Evolutionary conservation across 2,329 filamentous ascomycete genomes (phyloP).

Genomic region (Elsinoe arachidis): DNA sequence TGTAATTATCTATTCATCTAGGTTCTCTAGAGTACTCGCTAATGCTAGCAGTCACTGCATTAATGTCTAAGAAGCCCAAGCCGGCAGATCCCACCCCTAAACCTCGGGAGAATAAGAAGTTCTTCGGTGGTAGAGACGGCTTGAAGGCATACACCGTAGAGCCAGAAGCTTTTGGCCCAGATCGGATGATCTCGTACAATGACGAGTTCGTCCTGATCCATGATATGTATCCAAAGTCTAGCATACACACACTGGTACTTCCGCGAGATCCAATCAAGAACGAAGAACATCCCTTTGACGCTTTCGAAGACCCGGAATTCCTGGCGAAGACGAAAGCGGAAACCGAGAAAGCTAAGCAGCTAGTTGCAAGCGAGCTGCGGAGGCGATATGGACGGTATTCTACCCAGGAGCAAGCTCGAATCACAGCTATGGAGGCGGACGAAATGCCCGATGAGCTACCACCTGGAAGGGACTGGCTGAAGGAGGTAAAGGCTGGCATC

Average conservation of each 20-base stretch:
- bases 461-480: slow-evolving; percentile 65
- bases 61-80: slow-evolving; percentile 38
- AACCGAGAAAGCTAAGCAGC: slow-evolving; percentile 48
- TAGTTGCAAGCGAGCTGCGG: slow-evolving; percentile 68
- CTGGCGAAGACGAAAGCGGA: slow-evolving; percentile 55
- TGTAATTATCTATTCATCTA: slow-evolving; percentile 7
- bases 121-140: slow-evolving; percentile 47
- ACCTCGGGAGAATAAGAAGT: slow-evolving; percentile 19
- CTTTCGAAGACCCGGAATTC: slow-evolving; percentile 63
- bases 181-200: slow-evolving; percentile 56
- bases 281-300: slow-evolving; percentile 64
- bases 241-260: slow-evolving; percentile 78
- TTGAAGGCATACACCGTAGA: slow-evolving; percentile 58
- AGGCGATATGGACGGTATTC: slow-evolving; percentile 59
- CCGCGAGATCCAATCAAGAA: slow-evolving; percentile 58
- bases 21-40: neutral
- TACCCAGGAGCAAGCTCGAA: slow-evolving; percentile 52
- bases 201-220: slow-evolving; percentile 67
- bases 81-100: slow-evolving; percentile 18
- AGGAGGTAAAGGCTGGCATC: slow-evolving; percentile 67
- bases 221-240: slow-evolving; percentile 79
- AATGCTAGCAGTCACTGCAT: slow-evolving; percentile 34
- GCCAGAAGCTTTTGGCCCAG: slow-evolving; percentile 52
- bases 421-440: slow-evolving; percentile 51
- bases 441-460: slow-evolving; percentile 45